phyloP scores from a whole-genome alignment of 2,329 filamentous ascomycete species.

The Ophiostoma pallidulum region DNA sequence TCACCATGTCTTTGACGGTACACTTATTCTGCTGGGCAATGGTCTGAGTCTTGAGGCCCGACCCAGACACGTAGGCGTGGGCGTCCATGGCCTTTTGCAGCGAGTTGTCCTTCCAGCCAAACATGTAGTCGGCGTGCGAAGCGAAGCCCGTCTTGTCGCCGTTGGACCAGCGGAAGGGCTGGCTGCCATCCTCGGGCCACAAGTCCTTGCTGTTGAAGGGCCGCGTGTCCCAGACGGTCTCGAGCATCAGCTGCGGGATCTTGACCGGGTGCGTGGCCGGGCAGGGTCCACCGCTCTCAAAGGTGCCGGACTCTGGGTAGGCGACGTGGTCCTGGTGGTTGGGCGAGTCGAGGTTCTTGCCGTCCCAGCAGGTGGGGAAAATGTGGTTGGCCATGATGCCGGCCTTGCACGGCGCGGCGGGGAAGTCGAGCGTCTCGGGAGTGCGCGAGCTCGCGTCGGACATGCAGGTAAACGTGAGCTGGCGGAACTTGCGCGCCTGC shows the following conservation, averaged over 20 bases:
- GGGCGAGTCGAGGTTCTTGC: conserved; percentile 35
- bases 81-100: conserved; percentile 32
- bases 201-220: conserved; percentile 28
- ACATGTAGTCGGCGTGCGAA: conserved; percentile 34
- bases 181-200: conserved; percentile 29
- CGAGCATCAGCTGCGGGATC: conserved; percentile 34
- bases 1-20: conserved; percentile 20
- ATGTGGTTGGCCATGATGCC: conserved; percentile 9
- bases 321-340: conserved; percentile 38
- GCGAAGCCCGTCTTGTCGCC: conserved; percentile 29
- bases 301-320: conserved; percentile 33
- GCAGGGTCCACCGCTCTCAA: conserved; percentile 34
- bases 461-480: conserved; percentile 32
- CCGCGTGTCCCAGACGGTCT: conserved; percentile 27
- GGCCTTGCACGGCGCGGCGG: conserved; percentile 28
- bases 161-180: conserved; percentile 33
- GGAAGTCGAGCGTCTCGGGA: conserved; percentile 31
- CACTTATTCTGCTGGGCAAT: conserved; percentile 23
- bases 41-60: conserved; percentile 22
- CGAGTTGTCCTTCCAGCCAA: conserved; percentile 33
- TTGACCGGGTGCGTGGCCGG: conserved; percentile 31
- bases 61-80: conserved; percentile 23
- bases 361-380: conserved; percentile 47
- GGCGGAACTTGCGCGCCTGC: conserved; percentile 28
- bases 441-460: conserved; percentile 28